Percentiles rank a stretch among this genome's conserved stretches.
Evolutionary conservation across 2,329 filamentous ascomycete species (phyloP).

Genomic region (Lasiodiplodia sp.): DNA sequence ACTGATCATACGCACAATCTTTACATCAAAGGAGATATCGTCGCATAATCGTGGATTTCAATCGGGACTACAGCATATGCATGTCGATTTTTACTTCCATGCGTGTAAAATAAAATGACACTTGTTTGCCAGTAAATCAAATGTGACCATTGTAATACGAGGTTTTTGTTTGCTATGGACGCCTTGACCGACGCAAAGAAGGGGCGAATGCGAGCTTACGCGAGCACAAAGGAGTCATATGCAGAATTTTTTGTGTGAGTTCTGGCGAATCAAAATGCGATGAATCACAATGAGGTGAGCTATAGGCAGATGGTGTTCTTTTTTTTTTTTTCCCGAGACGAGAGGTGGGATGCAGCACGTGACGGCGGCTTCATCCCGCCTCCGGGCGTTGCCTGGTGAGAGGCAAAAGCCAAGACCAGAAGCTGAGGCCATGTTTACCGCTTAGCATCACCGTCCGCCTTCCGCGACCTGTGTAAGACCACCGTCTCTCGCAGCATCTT

Average conservation of each 20-base stretch:
- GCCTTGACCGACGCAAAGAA: neutral
- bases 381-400: constrained; percentile 15
- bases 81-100: no score
- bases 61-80: no score
- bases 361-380: neutral
- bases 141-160: neutral
- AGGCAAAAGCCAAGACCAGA: constrained; percentile 14
- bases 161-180: constrained; percentile 14
- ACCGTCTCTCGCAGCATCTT: constrained; percentile 2
- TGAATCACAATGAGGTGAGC: constrained; percentile 2
- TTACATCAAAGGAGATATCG: no score
- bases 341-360: neutral
- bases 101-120: no score
- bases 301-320: neutral
- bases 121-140: neutral
- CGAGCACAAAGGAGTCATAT: neutral
- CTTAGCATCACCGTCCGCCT: neutral
- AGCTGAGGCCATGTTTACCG: constrained; percentile 30
- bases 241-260: neutral
- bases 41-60: no score
- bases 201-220: neutral
- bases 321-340: neutral
- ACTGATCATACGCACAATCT: no score
- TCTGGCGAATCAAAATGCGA: neutral
- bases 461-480: constrained; percentile 10